Evolutionary conservation across 768 basidiomycete species (phyloP).

Genomic region (Leccinum uliginosum): DNA sequence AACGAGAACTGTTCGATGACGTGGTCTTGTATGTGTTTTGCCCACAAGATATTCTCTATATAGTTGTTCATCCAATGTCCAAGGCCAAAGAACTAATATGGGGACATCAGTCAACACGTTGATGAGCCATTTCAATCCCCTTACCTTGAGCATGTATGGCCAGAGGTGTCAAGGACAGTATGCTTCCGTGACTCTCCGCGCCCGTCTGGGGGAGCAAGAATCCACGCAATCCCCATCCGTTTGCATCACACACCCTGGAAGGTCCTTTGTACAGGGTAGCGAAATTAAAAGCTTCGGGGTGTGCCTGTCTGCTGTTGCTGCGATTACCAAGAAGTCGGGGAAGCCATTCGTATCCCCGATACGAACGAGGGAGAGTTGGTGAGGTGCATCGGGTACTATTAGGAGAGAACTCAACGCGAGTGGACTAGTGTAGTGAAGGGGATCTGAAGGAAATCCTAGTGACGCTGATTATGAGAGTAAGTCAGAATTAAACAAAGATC

Average conservation of each 20-base stretch:
- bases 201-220: constrained; percentile 55
- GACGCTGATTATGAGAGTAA: not conserved
- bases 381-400: constrained; percentile 63
- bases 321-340: constrained; percentile 74
- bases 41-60: constrained; percentile 99
- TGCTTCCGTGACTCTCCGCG: constrained; percentile 59
- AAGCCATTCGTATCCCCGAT: constrained; percentile 92
- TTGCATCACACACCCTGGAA: constrained; percentile 53
- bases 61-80: constrained; percentile 99
- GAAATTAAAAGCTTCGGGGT: constrained; percentile 63
- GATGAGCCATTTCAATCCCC: constrained; percentile 3
- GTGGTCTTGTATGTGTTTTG: constrained; percentile 65
- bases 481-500: not conserved
- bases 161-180: constrained; percentile 89
- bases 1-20: too few species aligned
- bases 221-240: constrained; percentile 55
- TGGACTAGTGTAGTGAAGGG: constrained; percentile 60
- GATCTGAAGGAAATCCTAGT: constrained; percentile 62
- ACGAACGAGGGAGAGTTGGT: constrained; percentile 69
- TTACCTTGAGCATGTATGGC: constrained; percentile 82
- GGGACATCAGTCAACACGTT: constrained; percentile 31
- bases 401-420: constrained; percentile 50
- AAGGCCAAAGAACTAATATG: constrained; percentile 94
- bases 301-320: constrained; percentile 41
- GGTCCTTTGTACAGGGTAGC: constrained; percentile 51